Conservation (phyloP, 257 asterid species). For the Leonotis leonurus region DNA sequence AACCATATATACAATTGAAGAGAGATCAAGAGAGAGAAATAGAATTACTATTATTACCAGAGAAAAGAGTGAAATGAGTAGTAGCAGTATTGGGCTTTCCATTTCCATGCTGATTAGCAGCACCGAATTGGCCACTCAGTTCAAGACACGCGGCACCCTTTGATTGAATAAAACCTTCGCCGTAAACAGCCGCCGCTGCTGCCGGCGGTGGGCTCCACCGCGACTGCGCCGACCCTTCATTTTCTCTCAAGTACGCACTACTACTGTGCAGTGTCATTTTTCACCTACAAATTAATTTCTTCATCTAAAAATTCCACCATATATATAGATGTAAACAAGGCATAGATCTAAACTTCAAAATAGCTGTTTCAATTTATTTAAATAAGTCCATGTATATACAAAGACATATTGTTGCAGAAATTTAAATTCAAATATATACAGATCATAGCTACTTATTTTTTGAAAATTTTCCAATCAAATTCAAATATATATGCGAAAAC, state of each 20-base stretch:
- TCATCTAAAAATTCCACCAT: not conserved
- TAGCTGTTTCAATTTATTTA: not conserved
- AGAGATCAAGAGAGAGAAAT: too few species aligned
- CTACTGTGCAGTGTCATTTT: constrained; percentile 46
- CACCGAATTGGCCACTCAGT: constrained; percentile 22
- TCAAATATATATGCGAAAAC: too few species aligned
- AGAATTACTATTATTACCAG: too few species aligned
- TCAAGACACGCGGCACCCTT: constrained; percentile 24
- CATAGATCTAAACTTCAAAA: not conserved
- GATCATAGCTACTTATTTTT: too few species aligned
- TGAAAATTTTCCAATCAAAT: too few species aligned
- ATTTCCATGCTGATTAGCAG: too few species aligned
- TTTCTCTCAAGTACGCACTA: constrained; percentile 36
- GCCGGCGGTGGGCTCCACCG: constrained; percentile 46
- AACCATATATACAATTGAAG: too few species aligned
- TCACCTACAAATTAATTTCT: constrained; percentile 6
- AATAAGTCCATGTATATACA: too few species aligned
- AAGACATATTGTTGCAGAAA: too few species aligned
- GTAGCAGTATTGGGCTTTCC: constrained; percentile 23
- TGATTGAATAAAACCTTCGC: constrained; percentile 31
- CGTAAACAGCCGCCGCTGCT: constrained; percentile 19
- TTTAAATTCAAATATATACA: too few species aligned
- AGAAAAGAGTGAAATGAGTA: constrained; percentile 28
- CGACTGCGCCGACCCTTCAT: constrained; percentile 24
- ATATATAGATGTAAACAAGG: constrained; percentile 1